Base-by-base conservation (phyloP, 2,329 filamentous ascomycete genomes). In the Anthostomella pinea region DNA sequence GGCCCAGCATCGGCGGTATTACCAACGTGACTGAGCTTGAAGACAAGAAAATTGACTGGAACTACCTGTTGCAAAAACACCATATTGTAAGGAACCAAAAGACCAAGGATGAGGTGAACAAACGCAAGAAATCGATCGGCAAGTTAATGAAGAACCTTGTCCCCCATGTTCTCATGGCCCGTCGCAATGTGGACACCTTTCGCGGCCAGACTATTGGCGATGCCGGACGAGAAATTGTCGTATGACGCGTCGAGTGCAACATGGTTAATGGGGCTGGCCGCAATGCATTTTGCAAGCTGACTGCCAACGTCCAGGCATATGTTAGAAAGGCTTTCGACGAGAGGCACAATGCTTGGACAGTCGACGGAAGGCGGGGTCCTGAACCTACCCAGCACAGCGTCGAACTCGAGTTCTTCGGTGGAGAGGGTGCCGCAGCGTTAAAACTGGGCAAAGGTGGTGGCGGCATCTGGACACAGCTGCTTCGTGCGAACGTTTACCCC, bases 81-180 rank as follows among this genome's bases (percentile, higher is more conserved):
- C 33, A 35, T 11, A 35, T 29, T 14, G 10, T 29, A 18, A n/a
- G n/a, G n/a, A n/a, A n/a, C n/a, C n/a, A n/a, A n/a, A 35, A 35
- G n/a, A 35, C 33, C 18, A 35, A 16, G 19, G 33, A 24, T 20
- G 26, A 35, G 33, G 33, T 35, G 9, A 14, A 35, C 13, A 35
- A 23, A 10, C 33, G 33, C 21, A 30, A 19, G 16, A 6, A 35
- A 13, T 35, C 33, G 15, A 30, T 35, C 18, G 13, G 18, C 33
- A 16, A 35, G 10, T 5, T 30, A 5, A 35, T 35, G 19, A 35
- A 29, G 20, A 17, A 23, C 17, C 33, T 35, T 19, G 26, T 35
- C 23, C 33, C 25, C 2, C 26, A 29, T 19, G 22, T 35, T 8
- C 33, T 35, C 9, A 35, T 35, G 19, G 33, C 33, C 13, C 33